These are phyloP conservation scores for Ogataea paraovalis DNA, from an alignment of 805 yeast genomes.

Conservation along the genomic window DNA sequence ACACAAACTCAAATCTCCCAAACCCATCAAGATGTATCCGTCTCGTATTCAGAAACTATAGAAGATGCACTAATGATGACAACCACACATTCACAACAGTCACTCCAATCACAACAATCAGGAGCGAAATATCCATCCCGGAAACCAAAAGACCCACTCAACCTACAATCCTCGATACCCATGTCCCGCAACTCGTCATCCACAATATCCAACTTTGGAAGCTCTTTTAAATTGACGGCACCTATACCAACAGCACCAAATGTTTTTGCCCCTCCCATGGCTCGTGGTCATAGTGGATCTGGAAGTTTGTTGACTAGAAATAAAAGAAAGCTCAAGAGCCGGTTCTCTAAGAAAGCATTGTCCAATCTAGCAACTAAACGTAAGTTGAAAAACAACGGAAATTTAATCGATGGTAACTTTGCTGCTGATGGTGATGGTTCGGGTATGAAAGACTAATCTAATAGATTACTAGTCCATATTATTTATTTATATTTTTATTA, in stretches of 20 bases:
- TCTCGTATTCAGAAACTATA: not conserved
- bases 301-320: not conserved
- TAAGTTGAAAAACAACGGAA: not conserved
- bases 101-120: not conserved
- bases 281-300: not conserved
- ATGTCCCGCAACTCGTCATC: not conserved
- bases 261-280: not conserved
- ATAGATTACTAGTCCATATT: too few relatives aligned
- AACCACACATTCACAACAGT: not conserved
- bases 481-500: too few relatives aligned
- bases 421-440: not conserved
- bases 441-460: not conserved
- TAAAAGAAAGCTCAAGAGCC: conserved; percentile 2
- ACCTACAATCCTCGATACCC: not conserved
- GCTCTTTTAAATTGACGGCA: not conserved
- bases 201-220: not conserved
- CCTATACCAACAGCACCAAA: not conserved
- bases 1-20: not conserved
- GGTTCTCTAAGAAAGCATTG: conserved; percentile 3
- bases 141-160: not conserved
- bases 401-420: not conserved
- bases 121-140: not conserved
- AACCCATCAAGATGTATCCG: not conserved
- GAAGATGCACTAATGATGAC: too few relatives aligned
- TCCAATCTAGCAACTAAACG: not conserved